phyloP scores from a whole-genome alignment of 441 rosid species.

The Pelargonium citronellum region DNA sequence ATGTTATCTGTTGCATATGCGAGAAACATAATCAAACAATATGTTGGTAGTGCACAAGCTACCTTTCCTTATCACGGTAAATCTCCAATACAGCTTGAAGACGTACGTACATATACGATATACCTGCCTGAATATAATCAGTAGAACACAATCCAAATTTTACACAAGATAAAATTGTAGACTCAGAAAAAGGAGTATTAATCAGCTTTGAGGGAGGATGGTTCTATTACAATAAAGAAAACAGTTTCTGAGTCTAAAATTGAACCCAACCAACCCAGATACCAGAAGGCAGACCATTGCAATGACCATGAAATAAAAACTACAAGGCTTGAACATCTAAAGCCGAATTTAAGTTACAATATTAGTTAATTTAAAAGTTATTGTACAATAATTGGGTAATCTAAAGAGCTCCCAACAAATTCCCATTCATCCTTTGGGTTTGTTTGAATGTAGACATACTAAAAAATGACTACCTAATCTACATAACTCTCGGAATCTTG shows the following conservation, averaged over 20 bases:
- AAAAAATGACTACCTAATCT: slow-evolving; percentile 66
- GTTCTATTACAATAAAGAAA: slow-evolving; percentile 19
- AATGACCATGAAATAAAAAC: slow-evolving; percentile 27
- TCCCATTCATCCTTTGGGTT: slow-evolving; percentile 32
- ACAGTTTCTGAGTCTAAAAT: slow-evolving; percentile 4
- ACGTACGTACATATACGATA: neutral
- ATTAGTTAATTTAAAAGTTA: slow-evolving; percentile 36
- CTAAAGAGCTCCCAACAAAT: slow-evolving; percentile 34
- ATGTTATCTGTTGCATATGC: no score
- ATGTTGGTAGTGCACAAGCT: no score
- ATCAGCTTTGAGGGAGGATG: slow-evolving; percentile 23
- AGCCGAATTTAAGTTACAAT: slow-evolving; percentile 42
- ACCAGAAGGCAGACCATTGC: slow-evolving; percentile 16
- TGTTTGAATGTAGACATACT: slow-evolving; percentile 41
- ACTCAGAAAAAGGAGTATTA: neutral
- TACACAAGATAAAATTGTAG: neutral
- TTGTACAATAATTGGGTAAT: slow-evolving; percentile 47
- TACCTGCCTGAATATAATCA: neutral
- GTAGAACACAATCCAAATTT: neutral
- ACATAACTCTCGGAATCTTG: slow-evolving; percentile 40
- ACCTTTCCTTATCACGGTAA: no score
- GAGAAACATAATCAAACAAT: no score
- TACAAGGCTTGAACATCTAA: slow-evolving; percentile 34
- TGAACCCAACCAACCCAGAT: slow-evolving; percentile 30
- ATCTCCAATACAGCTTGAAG: no score